These are phyloP conservation scores for Omphalea diandra DNA, from an alignment of 441 rosid species.

Conservation along the genomic window DNA sequence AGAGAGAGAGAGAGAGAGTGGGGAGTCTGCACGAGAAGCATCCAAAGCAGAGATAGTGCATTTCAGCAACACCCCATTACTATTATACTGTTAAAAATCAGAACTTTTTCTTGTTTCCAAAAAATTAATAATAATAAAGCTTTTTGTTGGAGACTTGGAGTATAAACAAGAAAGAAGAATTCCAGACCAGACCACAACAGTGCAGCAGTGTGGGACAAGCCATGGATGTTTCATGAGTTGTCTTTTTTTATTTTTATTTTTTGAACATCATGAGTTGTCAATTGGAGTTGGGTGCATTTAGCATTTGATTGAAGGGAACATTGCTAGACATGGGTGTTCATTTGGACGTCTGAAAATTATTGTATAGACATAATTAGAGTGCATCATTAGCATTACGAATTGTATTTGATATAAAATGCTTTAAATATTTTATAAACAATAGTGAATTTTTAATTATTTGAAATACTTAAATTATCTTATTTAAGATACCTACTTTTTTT, in stretches of 20 bases:
- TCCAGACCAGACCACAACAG: background rate
- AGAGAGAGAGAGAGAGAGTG: background rate
- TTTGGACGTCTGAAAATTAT: background rate
- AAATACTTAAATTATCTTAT: no score
- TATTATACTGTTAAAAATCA: background rate
- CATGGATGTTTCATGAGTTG: background rate
- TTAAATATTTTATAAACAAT: no score
- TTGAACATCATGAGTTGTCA: constrained; percentile 7
- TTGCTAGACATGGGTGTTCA: background rate
- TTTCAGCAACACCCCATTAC: constrained; percentile 16
- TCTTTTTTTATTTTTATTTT: no score
- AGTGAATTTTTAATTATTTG: no score
- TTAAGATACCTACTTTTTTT: no score
- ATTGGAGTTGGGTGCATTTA: background rate
- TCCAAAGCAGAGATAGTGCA: constrained; percentile 35
- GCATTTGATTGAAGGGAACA: background rate
- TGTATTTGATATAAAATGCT: no score
- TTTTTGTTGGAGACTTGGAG: constrained; percentile 10
- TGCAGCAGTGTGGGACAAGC: constrained; percentile 6
- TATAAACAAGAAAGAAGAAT: background rate
- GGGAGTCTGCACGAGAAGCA: constrained; percentile 36
- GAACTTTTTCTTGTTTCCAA: background rate
- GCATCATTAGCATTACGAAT: no score
- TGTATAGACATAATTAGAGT: no score
- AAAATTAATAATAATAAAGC: background rate